Evolutionary conservation across 2,329 filamentous ascomycete genomes (phyloP).

Genomic region (Calycina herbarum): DNA sequence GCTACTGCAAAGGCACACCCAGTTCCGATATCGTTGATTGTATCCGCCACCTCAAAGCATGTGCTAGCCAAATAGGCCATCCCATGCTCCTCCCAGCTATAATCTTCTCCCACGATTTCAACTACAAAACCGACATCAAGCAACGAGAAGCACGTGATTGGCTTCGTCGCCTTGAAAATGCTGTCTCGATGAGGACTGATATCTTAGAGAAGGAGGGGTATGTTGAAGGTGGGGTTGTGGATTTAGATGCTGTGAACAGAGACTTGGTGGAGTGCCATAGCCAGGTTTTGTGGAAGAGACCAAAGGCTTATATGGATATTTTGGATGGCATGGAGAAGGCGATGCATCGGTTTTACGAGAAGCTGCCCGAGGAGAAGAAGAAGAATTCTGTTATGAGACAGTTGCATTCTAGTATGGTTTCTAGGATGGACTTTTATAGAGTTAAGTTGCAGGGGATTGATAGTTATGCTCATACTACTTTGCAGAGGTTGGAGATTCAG

Average conservation of each 20-base stretch:
- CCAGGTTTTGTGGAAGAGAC: conserved; percentile 62
- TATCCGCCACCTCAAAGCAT: conserved; percentile 52
- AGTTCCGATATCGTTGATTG: conserved; percentile 53
- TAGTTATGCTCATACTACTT: conserved; percentile 62
- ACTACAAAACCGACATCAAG: conserved; percentile 56
- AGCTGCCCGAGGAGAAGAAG: conserved; percentile 18
- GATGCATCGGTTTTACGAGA: conserved; percentile 40
- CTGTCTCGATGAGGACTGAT: conserved; percentile 53
- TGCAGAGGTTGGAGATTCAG: conserved; percentile 62
- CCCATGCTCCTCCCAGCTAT: conserved; percentile 60
- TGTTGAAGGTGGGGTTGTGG: conserved; percentile 49
- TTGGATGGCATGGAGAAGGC: conserved; percentile 49
- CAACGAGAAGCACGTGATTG: conserved; percentile 64
- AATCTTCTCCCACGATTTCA: conserved; percentile 59
- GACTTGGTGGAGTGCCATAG: conserved; percentile 65
- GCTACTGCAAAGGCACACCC: conserved; percentile 61
- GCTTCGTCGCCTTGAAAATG: conserved; percentile 61
- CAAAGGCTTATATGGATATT: conserved; percentile 59
- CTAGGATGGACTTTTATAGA: conserved; percentile 59
- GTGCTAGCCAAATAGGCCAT: conserved; percentile 52
- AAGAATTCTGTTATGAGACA: conserved; percentile 38
- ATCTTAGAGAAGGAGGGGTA: conserved; percentile 48
- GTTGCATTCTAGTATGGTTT: conserved; percentile 53
- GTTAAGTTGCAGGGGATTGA: conserved; percentile 62
- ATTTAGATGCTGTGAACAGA: conserved; percentile 60